Evolutionary conservation across 345 rosid species (phyloP), one percentile per base, ranked within the genome.

Genomic region (Murraya paniculata): DNA sequence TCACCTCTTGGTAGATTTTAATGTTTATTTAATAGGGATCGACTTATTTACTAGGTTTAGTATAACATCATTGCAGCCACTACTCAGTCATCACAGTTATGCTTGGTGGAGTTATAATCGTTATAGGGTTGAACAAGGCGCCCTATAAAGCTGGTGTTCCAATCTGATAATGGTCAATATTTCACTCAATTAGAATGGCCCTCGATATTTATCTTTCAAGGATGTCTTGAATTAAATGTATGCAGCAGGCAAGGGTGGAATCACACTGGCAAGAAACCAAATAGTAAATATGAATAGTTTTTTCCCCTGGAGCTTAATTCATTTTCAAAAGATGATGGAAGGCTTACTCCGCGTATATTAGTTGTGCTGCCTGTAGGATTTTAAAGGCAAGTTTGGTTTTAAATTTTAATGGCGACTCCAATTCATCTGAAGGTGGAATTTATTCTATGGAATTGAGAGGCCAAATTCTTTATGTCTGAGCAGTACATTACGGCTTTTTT

Each of bases 301-400:
- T 53, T 5, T 45, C 18, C 55, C 18, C 57, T 5, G 57, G 57
- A 18, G 8, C 57, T 53, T 53, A 18, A 53, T 53, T 45, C 57
- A 53, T 53, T 53, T 53, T 53, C 57, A 53, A 53, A 19, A 53
- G 22, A 18, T 53, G 57, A 53, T 18, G 22, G 57, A 53, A 53
- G 22, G 2, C 57, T 53, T 53, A 22, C 57, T 1, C 22, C 0
- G 7, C 2, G 21, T 0, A 3, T 2, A 16, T 53, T 18, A 18
- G 22, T 53, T 53, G 57, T 18, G 22, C n/a, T 53, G 57, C 57
- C 22, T 18, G 2, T 50, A 50, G 0, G n/a, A 22, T 53, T 53
- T 53, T 53, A 19, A 53, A 53, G 22, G 1, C 22, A 53, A 19
- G 7, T 53, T 53, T 53, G 1, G 16, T 11, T 45, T 45, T 3